These are phyloP conservation scores for Ormosia semicastrata DNA, from an alignment of 306 rosid genomes.

Conservation along the genomic window DNA sequence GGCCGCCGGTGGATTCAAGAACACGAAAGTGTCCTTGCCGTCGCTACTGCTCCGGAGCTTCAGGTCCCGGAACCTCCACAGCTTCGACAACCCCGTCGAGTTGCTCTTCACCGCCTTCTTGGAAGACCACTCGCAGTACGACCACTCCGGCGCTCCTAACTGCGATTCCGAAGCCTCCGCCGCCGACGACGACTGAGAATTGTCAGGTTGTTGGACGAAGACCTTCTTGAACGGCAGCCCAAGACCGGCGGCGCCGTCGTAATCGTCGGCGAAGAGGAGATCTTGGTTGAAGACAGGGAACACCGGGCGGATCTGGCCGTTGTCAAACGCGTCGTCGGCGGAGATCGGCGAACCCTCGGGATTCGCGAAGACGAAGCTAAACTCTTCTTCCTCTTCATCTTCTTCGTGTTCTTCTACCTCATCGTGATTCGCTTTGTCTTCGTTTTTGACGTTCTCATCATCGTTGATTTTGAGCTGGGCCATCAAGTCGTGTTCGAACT, in stretches of 20 bases:
- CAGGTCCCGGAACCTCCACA: constrained; percentile 68
- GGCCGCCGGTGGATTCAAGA: constrained; percentile 33
- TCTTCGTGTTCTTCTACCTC: not conserved
- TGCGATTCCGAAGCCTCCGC: constrained; percentile 33
- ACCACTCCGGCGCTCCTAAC: constrained; percentile 32
- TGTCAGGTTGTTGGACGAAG: constrained; percentile 40
- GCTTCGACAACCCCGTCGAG: constrained; percentile 78
- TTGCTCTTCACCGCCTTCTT: constrained; percentile 58
- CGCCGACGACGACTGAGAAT: not conserved
- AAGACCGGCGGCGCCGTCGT: constrained; percentile 21
- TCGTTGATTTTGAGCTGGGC: constrained; percentile 31
- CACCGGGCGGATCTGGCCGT: constrained; percentile 76
- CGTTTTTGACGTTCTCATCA: not conserved
- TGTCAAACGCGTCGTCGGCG: constrained; percentile 67
- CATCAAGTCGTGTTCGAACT: constrained; percentile 38
- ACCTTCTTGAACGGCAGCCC: constrained; percentile 57
- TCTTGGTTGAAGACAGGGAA: constrained; percentile 63
- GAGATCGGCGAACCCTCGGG: constrained; percentile 56
- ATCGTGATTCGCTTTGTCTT: not conserved
- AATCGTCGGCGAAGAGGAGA: constrained; percentile 43
- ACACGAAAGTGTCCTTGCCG: constrained; percentile 78
- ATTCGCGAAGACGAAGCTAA: constrained; percentile 55
- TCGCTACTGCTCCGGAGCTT: constrained; percentile 77
- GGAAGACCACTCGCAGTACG: constrained; percentile 75
- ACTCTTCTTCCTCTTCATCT: constrained; percentile 46